A percentile compares a stretch with the other conserved stretches of the same genome.
Conservation (phyloP, 1,284 basidiomycete species). For the Ceratobasidium sp. region DNA sequence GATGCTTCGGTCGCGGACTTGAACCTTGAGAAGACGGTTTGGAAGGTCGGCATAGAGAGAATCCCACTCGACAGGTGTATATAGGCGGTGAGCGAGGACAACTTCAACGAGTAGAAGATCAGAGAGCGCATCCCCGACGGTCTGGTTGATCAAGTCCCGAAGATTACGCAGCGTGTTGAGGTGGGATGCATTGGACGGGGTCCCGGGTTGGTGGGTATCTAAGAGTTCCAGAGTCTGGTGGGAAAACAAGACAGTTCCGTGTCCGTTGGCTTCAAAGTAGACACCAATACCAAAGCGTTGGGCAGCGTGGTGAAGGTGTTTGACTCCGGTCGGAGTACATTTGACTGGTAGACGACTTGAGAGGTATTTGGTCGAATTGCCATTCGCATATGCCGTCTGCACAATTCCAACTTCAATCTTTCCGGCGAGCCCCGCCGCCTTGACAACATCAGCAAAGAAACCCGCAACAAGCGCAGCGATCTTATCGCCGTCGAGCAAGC, state of each 20-base stretch:
- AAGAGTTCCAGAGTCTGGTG: constrained; percentile 68
- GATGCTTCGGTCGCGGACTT: constrained; percentile 79
- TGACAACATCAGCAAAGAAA: constrained; percentile 90
- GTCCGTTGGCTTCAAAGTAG: constrained; percentile 99
- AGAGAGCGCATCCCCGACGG: constrained; percentile 95
- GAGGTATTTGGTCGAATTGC: constrained; percentile 92
- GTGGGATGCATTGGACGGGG: constrained; percentile 79
- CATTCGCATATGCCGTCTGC: constrained; percentile 99
- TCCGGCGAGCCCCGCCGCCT: constrained; percentile 75
- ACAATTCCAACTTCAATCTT: constrained; percentile 87
- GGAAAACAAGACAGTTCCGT: constrained; percentile 97
- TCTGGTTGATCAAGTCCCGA: constrained; percentile 92
- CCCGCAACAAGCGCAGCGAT: constrained; percentile 93
- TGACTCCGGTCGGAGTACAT: constrained; percentile 96
- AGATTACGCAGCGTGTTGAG: constrained; percentile 78
- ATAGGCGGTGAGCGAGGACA: constrained; percentile 86
- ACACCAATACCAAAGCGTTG: constrained; percentile 93
- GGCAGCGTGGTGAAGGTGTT: constrained; percentile 97
- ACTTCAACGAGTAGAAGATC: constrained; percentile 96
- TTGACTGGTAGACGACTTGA: constrained; percentile 85
- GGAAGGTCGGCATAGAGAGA: constrained; percentile 92
- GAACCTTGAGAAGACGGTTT: constrained; percentile 95
- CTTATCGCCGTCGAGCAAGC: constrained; percentile 97
- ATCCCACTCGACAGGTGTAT: constrained; percentile 89
- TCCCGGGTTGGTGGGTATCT: constrained; percentile 68